Evolutionary conservation across 78 protist genomes (phyloP).

Genomic region (Guillardia theta): DNA sequence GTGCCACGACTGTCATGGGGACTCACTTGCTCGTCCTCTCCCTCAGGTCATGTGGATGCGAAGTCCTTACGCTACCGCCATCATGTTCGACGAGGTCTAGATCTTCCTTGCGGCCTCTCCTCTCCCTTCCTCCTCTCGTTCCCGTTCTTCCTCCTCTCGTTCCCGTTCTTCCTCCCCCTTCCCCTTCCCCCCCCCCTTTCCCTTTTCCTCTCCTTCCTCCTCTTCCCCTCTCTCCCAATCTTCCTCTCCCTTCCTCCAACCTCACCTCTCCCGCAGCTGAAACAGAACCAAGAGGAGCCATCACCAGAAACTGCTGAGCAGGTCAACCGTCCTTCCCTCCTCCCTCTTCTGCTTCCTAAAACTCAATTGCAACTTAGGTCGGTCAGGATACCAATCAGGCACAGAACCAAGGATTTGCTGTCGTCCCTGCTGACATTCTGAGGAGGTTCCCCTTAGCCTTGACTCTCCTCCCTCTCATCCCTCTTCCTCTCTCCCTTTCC

Average conservation of each 20-base stretch:
- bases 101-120: not conserved
- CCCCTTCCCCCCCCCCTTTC: not conserved
- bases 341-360: too few species aligned
- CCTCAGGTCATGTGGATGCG: not conserved
- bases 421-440: not conserved
- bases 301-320: not conserved
- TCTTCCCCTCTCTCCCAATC: too few species aligned
- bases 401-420: not conserved
- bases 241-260: too few species aligned
- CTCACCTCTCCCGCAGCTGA: too few species aligned
- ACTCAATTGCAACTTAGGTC: too few species aligned
- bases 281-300: not conserved
- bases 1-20: not conserved
- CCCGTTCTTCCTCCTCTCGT: not conserved
- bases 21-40: not conserved
- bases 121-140: not conserved
- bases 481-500: too few species aligned
- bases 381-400: not conserved
- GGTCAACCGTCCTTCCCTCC: too few species aligned
- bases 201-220: not conserved
- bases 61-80: not conserved
- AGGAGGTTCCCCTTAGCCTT: too few species aligned
- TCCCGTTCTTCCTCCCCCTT: not conserved
- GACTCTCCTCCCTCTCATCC: too few species aligned
- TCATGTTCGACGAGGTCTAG: not conserved